Percentiles rank a stretch among this genome's conserved stretches.
Evolutionary conservation across 805 yeast species (phyloP).

Genomic region (Priceomyces melissophilus): DNA sequence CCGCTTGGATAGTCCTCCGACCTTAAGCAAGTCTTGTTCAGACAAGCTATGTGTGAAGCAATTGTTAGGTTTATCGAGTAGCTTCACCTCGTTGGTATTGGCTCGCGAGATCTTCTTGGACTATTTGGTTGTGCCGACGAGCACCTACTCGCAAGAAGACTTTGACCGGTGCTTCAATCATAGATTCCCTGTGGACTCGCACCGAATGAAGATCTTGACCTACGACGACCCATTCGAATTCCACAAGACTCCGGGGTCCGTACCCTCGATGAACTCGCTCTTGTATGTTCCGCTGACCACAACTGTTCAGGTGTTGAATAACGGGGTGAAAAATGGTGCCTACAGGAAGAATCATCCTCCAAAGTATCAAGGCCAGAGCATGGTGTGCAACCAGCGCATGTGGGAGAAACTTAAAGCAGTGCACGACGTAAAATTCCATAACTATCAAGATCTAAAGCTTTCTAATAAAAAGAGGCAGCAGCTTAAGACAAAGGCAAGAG

Average conservation of each 20-base stretch:
- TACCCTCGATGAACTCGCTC: conserved; percentile 31
- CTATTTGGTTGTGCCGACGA: conserved; percentile 48
- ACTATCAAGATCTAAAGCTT: conserved; percentile 32
- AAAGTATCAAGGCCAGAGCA: conserved; percentile 40
- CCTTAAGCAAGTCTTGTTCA: conserved; percentile 82
- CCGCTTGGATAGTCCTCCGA: conserved; percentile 66
- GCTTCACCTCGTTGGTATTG: conserved; percentile 35
- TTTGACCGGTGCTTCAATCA: conserved; percentile 41
- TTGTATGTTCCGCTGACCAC: conserved; percentile 20
- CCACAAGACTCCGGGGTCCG: conserved; percentile 4
- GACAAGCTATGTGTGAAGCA: conserved; percentile 76
- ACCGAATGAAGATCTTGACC: conserved; percentile 17
- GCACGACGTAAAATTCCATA: neutral
- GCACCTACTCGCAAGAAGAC: conserved; percentile 22
- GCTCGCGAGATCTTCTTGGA: conserved; percentile 38
- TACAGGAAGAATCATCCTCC: conserved; percentile 44
- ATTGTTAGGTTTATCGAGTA: conserved; percentile 49
- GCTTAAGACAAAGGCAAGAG: conserved; percentile 24
- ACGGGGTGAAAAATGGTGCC: conserved; percentile 62
- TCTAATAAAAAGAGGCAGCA: conserved; percentile 22
- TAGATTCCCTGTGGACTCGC: conserved; percentile 14
- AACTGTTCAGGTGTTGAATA: conserved; percentile 41
- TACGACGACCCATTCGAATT: conserved; percentile 19
- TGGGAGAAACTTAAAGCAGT: conserved; percentile 9
- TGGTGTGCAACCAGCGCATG: conserved; percentile 29